A percentile compares a stretch with the other conserved stretches of the same genome.
These are phyloP conservation scores for Wickerhamomyces hampshirensis DNA, from an alignment of 805 yeast genomes.

Conservation along the genomic window DNA sequence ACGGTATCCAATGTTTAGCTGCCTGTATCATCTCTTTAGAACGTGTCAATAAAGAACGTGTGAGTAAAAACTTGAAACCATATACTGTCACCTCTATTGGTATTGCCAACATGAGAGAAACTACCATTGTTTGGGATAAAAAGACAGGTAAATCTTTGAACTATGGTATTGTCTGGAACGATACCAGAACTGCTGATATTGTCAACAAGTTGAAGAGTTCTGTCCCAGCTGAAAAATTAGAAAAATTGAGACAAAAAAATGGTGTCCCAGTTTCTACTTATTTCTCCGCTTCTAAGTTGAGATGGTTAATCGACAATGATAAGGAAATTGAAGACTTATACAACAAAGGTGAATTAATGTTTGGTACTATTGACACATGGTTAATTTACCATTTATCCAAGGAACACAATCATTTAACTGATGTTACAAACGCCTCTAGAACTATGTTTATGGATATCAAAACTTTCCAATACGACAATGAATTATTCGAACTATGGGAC, in stretches of 20 bases:
- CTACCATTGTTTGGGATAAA: constrained; percentile 84
- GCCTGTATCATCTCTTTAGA: constrained; percentile 56
- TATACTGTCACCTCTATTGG: constrained; percentile 73
- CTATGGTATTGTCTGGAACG: constrained; percentile 92
- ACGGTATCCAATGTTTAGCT: constrained; percentile 75
- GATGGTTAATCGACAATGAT: constrained; percentile 85
- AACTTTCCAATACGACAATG: constrained; percentile 69
- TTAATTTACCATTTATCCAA: constrained; percentile 76
- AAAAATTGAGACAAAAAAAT: constrained; percentile 54
- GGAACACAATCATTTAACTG: constrained; percentile 69
- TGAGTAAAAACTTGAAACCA: constrained; percentile 40
- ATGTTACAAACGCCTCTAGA: constrained; percentile 87
- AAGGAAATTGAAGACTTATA: constrained; percentile 61
- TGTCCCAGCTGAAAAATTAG: constrained; percentile 50
- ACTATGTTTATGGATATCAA: constrained; percentile 85
- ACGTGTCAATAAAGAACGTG: constrained; percentile 47
- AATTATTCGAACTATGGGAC: constrained; percentile 72
- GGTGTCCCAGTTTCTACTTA: constrained; percentile 91
- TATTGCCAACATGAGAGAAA: constrained; percentile 94
- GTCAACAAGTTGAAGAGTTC: constrained; percentile 57
- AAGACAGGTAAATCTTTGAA: constrained; percentile 81
- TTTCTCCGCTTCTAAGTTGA: constrained; percentile 84
- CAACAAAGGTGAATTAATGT: constrained; percentile 75
- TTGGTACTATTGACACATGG: constrained; percentile 96
- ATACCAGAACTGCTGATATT: constrained; percentile 75